These are phyloP conservation scores for Carex scoparia DNA, from an alignment of 176 grass and related monocot species.

Conservation along the genomic window DNA sequence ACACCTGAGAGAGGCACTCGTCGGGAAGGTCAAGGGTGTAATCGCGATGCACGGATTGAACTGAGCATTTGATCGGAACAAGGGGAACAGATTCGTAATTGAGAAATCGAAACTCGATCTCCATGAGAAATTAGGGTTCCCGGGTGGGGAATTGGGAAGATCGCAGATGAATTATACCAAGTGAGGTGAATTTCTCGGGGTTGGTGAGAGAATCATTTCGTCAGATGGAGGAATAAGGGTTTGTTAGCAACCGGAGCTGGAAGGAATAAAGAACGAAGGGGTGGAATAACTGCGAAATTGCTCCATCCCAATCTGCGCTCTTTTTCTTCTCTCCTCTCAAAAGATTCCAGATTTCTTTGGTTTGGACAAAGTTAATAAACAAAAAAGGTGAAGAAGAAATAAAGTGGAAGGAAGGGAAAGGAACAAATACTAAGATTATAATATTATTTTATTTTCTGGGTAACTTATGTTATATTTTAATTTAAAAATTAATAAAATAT, in stretches of 20 bases:
- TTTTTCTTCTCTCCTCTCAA: background rate
- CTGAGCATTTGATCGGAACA: background rate
- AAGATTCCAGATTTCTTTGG: conserved; percentile 9
- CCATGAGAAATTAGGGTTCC: background rate
- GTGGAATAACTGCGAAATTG: conserved; percentile 16
- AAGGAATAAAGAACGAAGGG: background rate
- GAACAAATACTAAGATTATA: too few species aligned
- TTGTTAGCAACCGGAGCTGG: background rate
- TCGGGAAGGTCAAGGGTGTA: conserved; percentile 57
- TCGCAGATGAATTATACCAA: background rate
- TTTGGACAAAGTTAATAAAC: too few species aligned
- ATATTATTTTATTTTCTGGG: too few species aligned
- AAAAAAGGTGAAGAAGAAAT: too few species aligned
- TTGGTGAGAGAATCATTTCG: background rate
- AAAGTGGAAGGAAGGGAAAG: too few species aligned
- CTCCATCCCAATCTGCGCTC: background rate
- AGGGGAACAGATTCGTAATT: background rate
- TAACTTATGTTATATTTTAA: too few species aligned
- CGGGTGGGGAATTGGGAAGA: background rate
- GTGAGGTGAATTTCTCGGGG: background rate
- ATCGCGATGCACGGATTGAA: conserved; percentile 22
- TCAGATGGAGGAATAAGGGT: background rate
- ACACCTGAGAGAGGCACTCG: conserved; percentile 54
- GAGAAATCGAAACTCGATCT: conserved; percentile 12
- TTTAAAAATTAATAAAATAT: too few species aligned